phyloP scores from a whole-genome alignment of 192 early-diverging fungal species.

The Piromyces finnis region DNA sequence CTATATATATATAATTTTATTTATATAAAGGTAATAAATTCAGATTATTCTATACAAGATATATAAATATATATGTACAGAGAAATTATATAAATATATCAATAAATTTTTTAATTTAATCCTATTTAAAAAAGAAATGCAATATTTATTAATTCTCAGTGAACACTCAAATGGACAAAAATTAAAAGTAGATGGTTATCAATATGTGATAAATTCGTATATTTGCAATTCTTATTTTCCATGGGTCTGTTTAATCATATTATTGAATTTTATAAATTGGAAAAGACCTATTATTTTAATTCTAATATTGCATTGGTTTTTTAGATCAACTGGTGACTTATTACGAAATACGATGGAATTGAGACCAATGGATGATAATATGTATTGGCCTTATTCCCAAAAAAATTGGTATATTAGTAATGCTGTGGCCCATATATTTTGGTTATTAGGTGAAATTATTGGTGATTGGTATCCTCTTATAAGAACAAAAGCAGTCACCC shows the following conservation, averaged over 20 bases:
- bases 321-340: background rate
- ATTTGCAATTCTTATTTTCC: background rate
- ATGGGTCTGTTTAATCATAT: background rate
- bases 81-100: no score
- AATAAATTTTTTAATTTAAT: no score
- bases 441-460: background rate
- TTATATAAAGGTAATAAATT: no score
- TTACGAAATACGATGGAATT: background rate
- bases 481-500: background rate
- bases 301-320: background rate
- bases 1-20: no score
- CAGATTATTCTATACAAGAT: no score
- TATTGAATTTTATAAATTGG: background rate
- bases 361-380: no score
- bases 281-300: background rate
- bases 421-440: background rate
- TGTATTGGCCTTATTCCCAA: background rate
- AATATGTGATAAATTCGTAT: background rate
- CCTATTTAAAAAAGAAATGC: no score
- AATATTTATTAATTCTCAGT: no score
- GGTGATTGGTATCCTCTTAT: background rate
- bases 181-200: background rate
- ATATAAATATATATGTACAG: no score
- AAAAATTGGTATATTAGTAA: background rate
- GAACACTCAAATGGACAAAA: no score